A percentile compares a stretch with the other conserved stretches of the same genome.
Evolutionary conservation across 352 stramenopile species (phyloP).

Genomic region (Pythium vanterpoolii): DNA sequence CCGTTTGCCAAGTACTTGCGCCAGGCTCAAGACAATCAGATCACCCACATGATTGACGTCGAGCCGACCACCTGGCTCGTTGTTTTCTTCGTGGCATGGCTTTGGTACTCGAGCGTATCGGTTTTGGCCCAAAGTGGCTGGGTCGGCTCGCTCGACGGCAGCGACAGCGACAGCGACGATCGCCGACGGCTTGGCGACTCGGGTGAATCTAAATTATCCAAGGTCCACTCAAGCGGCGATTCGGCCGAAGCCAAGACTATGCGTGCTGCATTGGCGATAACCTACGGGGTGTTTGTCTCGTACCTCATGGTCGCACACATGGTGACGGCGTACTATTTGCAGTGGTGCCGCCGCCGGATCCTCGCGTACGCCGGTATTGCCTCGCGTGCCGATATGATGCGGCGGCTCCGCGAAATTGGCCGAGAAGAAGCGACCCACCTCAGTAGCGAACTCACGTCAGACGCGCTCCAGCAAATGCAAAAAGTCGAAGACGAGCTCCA

Average conservation of each 20-base stretch:
- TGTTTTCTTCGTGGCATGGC: slow-evolving; percentile 18
- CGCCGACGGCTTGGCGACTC: slow-evolving; percentile 4
- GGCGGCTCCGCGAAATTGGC: slow-evolving; percentile 1
- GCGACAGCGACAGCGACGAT: slow-evolving; percentile 1
- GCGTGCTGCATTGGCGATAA: not conserved
- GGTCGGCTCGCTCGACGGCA: not conserved
- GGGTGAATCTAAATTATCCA: not conserved
- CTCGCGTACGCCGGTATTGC: slow-evolving; percentile 9
- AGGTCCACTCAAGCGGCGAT: not conserved
- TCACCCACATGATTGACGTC: slow-evolving; percentile 79
- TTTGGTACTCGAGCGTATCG: slow-evolving; percentile 7
- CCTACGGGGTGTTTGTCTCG: slow-evolving; percentile 1
- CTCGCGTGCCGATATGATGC: slow-evolving; percentile 4
- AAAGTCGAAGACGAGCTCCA: slow-evolving; percentile 5
- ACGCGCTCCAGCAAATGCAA: slow-evolving; percentile 10
- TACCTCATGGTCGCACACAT: slow-evolving; percentile 6
- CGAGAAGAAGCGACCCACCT: slow-evolving; percentile 5
- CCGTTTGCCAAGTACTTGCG: slow-evolving; percentile 75
- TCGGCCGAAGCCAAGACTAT: not conserved
- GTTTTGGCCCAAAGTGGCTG: not conserved
- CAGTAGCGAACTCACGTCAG: slow-evolving; percentile 4
- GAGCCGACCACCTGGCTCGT: slow-evolving; percentile 52
- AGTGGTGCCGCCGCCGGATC: slow-evolving; percentile 6
- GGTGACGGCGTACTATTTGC: slow-evolving; percentile 4
- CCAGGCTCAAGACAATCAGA: slow-evolving; percentile 66